Conservation (phyloP, 768 basidiomycete genomes). For the Hortiboletus campestris region DNA sequence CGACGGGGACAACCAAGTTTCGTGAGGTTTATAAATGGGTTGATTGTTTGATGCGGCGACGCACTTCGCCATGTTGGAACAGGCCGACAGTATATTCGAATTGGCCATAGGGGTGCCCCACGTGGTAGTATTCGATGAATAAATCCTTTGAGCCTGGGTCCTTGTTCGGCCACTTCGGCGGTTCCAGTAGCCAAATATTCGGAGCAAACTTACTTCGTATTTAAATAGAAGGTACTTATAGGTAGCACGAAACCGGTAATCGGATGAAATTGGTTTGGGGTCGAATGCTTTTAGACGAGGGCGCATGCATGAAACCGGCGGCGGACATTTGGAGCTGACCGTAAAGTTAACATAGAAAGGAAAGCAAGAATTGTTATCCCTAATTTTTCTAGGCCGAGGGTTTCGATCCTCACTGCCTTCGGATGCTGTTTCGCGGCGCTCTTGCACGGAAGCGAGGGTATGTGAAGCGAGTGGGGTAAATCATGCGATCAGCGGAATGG, state of each 20-base stretch:
- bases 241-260: not conserved
- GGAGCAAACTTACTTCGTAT: not conserved
- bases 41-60: not conserved
- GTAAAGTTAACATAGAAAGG: constrained; percentile 7
- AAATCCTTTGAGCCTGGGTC: not conserved
- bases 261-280: constrained; percentile 8
- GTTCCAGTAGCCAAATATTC: not conserved
- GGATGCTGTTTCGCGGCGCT: constrained; percentile 22
- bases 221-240: not conserved
- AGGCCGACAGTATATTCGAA: not conserved
- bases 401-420: constrained; percentile 20
- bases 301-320: constrained; percentile 15
- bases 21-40: not conserved
- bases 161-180: not conserved
- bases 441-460: constrained; percentile 17
- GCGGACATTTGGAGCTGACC: not conserved
- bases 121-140: not conserved
- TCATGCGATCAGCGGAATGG: constrained; percentile 10
- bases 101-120: not conserved
- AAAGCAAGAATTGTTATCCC: not conserved
- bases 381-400: constrained; percentile 8
- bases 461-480: constrained; percentile 15
- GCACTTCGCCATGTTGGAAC: not conserved
- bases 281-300: constrained; percentile 10
- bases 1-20: not conserved